Conservation (phyloP, 2,329 filamentous ascomycete genomes). For the Emydomyces testavorans region DNA sequence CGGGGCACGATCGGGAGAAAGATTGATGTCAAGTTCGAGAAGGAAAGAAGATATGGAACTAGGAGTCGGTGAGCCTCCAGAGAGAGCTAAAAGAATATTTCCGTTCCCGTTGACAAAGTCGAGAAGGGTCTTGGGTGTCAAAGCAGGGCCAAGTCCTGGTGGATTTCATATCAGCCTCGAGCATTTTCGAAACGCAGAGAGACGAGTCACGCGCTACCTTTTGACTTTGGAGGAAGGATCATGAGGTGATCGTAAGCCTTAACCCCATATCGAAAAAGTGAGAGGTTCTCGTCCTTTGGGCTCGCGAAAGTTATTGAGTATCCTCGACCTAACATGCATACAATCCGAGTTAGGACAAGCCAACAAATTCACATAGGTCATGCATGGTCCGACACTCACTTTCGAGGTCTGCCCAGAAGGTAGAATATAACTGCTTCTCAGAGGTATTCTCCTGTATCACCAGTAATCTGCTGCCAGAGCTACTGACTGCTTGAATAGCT, state of each 20-base stretch:
- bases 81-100: constrained; percentile 80
- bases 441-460: constrained; percentile 73
- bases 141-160: constrained; percentile 69
- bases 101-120: constrained; percentile 85
- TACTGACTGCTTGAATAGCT: constrained; percentile 58
- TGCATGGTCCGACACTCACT: constrained; percentile 27
- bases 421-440: constrained; percentile 72
- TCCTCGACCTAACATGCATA: constrained; percentile 54
- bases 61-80: constrained; percentile 57
- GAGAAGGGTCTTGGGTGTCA: constrained; percentile 76
- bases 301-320: constrained; percentile 72
- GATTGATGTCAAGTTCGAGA: constrained; percentile 73
- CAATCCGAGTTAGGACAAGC: neutral
- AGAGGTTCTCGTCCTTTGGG: constrained; percentile 64
- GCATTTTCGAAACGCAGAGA: neutral
- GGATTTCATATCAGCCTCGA: constrained; percentile 19
- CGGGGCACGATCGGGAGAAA: constrained; percentile 75
- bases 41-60: constrained; percentile 66
- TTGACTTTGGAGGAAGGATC: constrained; percentile 77
- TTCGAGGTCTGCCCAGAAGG: constrained; percentile 49
- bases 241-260: constrained; percentile 83
- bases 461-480: constrained; percentile 65
- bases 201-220: constrained; percentile 49
- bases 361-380: neutral
- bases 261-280: constrained; percentile 76